These are phyloP conservation scores for Pseudocercospora macadamiae DNA, from an alignment of 2,329 filamentous ascomycete genomes.

Conservation along the genomic window DNA sequence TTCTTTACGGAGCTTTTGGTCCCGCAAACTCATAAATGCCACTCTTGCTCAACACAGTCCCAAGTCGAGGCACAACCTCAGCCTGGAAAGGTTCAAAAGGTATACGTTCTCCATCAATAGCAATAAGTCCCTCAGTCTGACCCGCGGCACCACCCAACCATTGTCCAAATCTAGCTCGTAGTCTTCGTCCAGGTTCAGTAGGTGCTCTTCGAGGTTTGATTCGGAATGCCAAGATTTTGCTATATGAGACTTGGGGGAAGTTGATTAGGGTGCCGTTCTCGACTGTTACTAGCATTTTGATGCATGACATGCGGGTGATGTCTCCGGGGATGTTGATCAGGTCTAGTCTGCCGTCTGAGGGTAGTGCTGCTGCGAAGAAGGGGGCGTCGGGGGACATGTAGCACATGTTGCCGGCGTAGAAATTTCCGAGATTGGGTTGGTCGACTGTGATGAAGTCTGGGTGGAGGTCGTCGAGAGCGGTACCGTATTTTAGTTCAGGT, in stretches of 20 bases:
- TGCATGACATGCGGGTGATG: constrained; percentile 65
- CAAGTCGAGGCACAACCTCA: constrained; percentile 81
- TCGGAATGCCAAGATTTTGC: constrained; percentile 85
- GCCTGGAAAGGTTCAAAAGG: constrained; percentile 90
- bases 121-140: constrained; percentile 78
- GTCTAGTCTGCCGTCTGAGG: constrained; percentile 84
- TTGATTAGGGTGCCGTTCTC: constrained; percentile 79
- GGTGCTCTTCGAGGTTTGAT: constrained; percentile 63
- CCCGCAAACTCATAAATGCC: constrained; percentile 69
- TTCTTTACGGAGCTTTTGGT: constrained; percentile 27
- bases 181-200: constrained; percentile 9
- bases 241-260: constrained; percentile 73
- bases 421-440: constrained; percentile 80
- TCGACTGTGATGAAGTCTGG: constrained; percentile 74
- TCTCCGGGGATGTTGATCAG: constrained; percentile 79
- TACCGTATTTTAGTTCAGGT: constrained; percentile 76
- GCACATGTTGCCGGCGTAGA: constrained; percentile 94
- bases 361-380: constrained; percentile 83
- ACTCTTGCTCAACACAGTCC: constrained; percentile 78
- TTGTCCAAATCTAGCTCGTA: constrained; percentile 29
- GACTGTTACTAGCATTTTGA: constrained; percentile 72
- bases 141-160: constrained; percentile 35
- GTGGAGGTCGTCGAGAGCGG: constrained; percentile 74
- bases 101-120: constrained; percentile 87
- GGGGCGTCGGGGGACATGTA: constrained; percentile 86